Conservation (phyloP, 306 rosid species). For the Vicia villosa region DNA sequence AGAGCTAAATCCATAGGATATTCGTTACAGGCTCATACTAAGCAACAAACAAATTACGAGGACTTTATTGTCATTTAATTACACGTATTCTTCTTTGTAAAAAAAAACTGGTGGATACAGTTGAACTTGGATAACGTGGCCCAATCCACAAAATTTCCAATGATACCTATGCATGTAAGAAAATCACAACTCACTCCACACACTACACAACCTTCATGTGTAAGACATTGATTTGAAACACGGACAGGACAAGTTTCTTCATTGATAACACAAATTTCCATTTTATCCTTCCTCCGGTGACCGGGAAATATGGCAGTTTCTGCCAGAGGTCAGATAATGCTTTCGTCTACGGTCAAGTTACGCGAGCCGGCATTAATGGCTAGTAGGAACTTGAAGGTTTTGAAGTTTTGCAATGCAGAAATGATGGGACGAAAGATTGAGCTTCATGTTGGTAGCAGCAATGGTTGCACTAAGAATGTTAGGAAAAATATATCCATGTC, state of each 20-base stretch:
- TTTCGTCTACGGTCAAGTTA: slow-evolving; percentile 35
- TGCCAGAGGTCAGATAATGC: slow-evolving; percentile 38
- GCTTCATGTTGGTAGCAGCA: not conserved
- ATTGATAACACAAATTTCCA: slow-evolving; percentile 20
- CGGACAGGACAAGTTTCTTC: slow-evolving; percentile 23
- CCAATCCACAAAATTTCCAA: slow-evolving; percentile 21
- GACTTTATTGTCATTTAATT: slow-evolving; percentile 30
- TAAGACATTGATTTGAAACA: slow-evolving; percentile 1
- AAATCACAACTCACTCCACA: slow-evolving; percentile 12
- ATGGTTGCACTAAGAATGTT: slow-evolving; percentile 22
- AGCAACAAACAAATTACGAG: not conserved
- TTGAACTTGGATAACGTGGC: slow-evolving; percentile 50
- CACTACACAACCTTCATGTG: slow-evolving; percentile 33
- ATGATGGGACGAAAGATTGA: slow-evolving; percentile 43
- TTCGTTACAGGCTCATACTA: slow-evolving; percentile 4
- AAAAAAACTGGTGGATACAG: slow-evolving; percentile 43
- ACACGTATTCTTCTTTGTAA: not conserved
- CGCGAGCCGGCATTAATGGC: slow-evolving; percentile 28
- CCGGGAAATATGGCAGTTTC: slow-evolving; percentile 47
- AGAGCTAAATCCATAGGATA: slow-evolving; percentile 29
- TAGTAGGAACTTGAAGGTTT: slow-evolving; percentile 24
- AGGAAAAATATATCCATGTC: slow-evolving; percentile 37
- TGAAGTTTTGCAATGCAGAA: slow-evolving; percentile 39
- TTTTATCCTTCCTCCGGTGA: slow-evolving; percentile 21
- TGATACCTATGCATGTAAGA: slow-evolving; percentile 20